A percentile compares a stretch with the other conserved stretches of the same genome.
These are phyloP conservation scores for Crucibulum cyathiforme DNA, from an alignment of 1,284 basidiomycete species.

Conservation along the genomic window DNA sequence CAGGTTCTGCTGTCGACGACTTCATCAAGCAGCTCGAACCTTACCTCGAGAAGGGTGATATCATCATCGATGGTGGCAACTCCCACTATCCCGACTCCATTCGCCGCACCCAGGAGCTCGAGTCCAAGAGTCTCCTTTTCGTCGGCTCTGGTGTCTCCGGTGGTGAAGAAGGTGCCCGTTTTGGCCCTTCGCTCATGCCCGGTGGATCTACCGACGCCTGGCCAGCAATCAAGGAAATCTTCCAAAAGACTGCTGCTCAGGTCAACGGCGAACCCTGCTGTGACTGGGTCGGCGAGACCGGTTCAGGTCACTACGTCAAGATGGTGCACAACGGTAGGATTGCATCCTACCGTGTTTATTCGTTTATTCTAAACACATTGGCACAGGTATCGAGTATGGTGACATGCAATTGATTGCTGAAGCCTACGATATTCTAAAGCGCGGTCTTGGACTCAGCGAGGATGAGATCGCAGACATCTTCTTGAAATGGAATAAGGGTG, in stretches of 20 bases:
- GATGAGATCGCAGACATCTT: constrained; percentile 92
- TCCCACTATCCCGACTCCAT: constrained; percentile 99
- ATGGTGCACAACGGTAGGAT: constrained; percentile 96
- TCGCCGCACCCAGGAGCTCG: constrained; percentile 92
- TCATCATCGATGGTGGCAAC: constrained; percentile 99
- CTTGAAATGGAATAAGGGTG: constrained; percentile 96
- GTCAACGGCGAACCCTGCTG: constrained; percentile 97
- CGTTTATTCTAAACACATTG: constrained; percentile 14
- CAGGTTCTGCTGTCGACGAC: constrained; percentile 78
- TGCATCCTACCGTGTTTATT: constrained; percentile 5
- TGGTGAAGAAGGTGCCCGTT: constrained; percentile 98
- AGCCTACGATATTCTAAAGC: constrained; percentile 98
- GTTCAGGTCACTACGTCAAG: constrained; percentile 96
- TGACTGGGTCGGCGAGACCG: constrained; percentile 98
- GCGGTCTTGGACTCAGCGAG: constrained; percentile 87
- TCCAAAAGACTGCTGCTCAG: constrained; percentile 98
- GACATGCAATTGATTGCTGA: constrained; percentile 99
- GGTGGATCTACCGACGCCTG: constrained; percentile 95
- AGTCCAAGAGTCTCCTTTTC: constrained; percentile 93
- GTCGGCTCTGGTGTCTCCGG: constrained; percentile 99
- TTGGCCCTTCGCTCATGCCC: constrained; percentile 99
- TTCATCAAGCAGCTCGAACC: constrained; percentile 79
- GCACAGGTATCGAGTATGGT: constrained; percentile 94
- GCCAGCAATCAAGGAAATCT: constrained; percentile 97
- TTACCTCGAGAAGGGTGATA: constrained; percentile 80